Conservation (phyloP, 257 asterid genomes). For the Mitragyna speciosa region DNA sequence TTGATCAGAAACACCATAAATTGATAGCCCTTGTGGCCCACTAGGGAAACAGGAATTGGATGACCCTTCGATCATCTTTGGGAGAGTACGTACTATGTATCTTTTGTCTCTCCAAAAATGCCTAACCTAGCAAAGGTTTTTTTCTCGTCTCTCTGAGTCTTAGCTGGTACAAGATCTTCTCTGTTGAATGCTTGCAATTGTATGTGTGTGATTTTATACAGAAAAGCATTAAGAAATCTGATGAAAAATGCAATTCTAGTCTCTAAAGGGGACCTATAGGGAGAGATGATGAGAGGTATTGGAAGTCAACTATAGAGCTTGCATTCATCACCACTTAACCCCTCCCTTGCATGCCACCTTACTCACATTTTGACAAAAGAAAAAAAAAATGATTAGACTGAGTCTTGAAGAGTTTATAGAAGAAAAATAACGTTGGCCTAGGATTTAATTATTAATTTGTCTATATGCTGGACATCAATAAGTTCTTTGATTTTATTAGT, state of each 20-base stretch:
- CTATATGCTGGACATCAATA: not conserved
- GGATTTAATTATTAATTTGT: not conserved
- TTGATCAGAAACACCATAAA: slow-evolving; percentile 30
- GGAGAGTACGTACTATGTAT: not conserved
- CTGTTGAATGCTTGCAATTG: not conserved
- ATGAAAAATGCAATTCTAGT: not conserved
- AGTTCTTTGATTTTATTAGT: not conserved
- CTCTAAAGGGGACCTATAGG: not conserved
- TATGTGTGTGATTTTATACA: not conserved
- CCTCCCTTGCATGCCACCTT: slow-evolving; percentile 61
- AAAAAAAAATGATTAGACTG: slow-evolving; percentile 6
- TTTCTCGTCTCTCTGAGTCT: not conserved
- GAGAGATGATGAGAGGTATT: not conserved
- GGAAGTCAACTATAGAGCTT: slow-evolving; percentile 57
- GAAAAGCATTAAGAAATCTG: not conserved
- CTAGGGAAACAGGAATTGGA: slow-evolving; percentile 39
- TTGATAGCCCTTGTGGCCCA: slow-evolving; percentile 36
- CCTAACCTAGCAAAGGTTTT: not conserved
- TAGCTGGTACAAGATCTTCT: not conserved
- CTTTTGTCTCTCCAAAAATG: not conserved
- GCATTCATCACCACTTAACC: slow-evolving; percentile 49
- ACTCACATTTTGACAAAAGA: slow-evolving; percentile 36
- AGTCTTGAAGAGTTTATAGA: slow-evolving; percentile 7
- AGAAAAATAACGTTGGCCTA: not conserved
- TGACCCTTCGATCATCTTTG: slow-evolving; percentile 39